These are phyloP conservation scores for Botrytis paeoniae DNA, from an alignment of 2,329 filamentous ascomycete genomes.

Conservation along the genomic window DNA sequence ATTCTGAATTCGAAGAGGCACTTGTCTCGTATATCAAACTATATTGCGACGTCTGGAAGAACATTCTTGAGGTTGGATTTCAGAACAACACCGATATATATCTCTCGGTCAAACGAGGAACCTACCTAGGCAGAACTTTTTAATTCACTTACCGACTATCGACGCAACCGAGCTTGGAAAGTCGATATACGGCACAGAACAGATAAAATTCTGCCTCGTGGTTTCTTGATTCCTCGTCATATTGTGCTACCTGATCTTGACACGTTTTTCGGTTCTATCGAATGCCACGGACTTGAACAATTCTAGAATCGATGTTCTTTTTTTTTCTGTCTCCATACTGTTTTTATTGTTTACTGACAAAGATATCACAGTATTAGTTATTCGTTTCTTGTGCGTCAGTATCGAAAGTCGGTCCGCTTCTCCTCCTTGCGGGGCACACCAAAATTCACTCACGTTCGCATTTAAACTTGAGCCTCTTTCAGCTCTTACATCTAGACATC, in stretches of 20 bases:
- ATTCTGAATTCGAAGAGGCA: not conserved
- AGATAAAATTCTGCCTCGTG: not conserved
- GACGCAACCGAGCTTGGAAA: not conserved
- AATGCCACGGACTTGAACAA: not conserved
- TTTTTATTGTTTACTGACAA: not conserved
- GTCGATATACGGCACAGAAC: not conserved
- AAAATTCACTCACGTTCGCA: constrained; percentile 8
- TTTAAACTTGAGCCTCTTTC: constrained; percentile 10
- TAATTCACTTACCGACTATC: not conserved
- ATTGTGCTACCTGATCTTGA: not conserved
- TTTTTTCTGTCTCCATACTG: not conserved
- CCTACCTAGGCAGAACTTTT: not conserved
- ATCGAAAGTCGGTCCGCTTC: not conserved
- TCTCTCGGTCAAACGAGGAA: not conserved
- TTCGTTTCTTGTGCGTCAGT: constrained; percentile 14
- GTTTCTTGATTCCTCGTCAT: not conserved
- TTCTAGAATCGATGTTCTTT: not conserved
- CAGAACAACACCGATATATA: not conserved
- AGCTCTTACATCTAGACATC: constrained; percentile 1
- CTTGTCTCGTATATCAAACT: not conserved
- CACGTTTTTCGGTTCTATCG: not conserved
- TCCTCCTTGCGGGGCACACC: constrained; percentile 4
- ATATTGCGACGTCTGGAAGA: not conserved
- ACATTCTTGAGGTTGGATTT: not conserved
- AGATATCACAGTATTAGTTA: not conserved